Evolutionary conservation across 176 grass and related monocot species (phyloP).

Genomic region (Carex scoparia): DNA sequence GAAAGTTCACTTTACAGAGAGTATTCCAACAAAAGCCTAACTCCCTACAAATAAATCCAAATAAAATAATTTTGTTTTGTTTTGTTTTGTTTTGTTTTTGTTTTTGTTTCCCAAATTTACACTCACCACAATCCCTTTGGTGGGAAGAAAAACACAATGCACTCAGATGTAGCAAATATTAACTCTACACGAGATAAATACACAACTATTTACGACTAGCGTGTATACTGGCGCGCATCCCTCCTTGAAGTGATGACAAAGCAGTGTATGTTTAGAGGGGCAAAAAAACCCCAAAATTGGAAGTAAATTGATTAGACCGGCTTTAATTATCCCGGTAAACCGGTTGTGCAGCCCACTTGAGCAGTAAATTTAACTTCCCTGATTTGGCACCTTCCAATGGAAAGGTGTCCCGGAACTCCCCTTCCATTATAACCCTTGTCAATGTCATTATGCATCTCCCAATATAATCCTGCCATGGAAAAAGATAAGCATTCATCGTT

Average conservation of each 20-base stretch:
- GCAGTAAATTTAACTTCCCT: constrained; percentile 75
- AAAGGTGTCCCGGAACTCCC: constrained; percentile 71
- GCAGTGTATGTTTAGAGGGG: background rate
- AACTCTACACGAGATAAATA: background rate
- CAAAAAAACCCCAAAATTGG: background rate
- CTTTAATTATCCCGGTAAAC: constrained; percentile 62
- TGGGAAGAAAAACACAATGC: background rate
- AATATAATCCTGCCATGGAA: constrained; percentile 62
- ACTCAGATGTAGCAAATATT: background rate
- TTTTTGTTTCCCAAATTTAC: constrained; percentile 12
- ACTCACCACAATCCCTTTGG: background rate
- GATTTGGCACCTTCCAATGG: constrained; percentile 87
- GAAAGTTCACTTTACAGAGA: background rate
- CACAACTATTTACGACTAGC: background rate
- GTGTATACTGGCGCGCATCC: background rate
- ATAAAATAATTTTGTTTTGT: background rate
- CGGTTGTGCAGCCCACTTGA: constrained; percentile 84
- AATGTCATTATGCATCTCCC: constrained; percentile 98
- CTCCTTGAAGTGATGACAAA: background rate
- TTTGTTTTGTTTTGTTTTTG: background rate
- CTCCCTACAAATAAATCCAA: background rate
- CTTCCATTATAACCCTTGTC: constrained; percentile 75
- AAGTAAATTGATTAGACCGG: background rate
- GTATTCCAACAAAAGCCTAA: background rate
- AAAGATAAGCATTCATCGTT: background rate